Evolutionary conservation across 2,329 filamentous ascomycete species (phyloP), one percentile per base, ranked within the genome.

Genomic region (Diaporthe caulivora): DNA sequence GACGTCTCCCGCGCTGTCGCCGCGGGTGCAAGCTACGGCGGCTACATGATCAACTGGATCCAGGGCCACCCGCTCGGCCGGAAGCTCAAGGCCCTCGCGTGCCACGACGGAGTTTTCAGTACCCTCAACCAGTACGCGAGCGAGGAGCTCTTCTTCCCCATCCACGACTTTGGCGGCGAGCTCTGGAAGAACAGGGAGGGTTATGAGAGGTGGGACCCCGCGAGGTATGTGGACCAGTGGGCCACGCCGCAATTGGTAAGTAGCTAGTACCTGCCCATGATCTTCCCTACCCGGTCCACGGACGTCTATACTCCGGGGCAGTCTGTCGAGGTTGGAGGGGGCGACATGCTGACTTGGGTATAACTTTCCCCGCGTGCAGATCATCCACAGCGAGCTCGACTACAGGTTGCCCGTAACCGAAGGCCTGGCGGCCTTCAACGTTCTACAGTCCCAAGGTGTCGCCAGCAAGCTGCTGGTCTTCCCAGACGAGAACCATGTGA

Each of bases 1-100:
- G 93, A 97, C 79, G 92, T 90, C 0, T 81, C 86, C 4, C 88
- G 90, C 15, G 90, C 93, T 1, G 93, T 97, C 0, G 93, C 92
- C 1, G 84, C 95, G 0, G 94, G 94, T 7, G 94, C 93, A 0
- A 92, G 89, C 13, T 95, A 94, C 77, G 93, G 93, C 42, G 93
- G 93, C 6, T 94, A 90, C 79, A 94, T 94, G 92, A 91, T 94
- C 76, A 94, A 97, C 81, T 97, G 95, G 95, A 95, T 98, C 78
- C 95, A 98, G 83, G 95, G 95, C 10, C 93, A 97, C 76, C 88
- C 90, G 1, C 88, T 98, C 0, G 95, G 95, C 26, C 91, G 94
- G 37, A 91, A 93, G 77, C 97, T 98, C 88, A 94, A 94, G 82
- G 95, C 95, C 0, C 87, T 98, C 5, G 95, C 97, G 37, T 95